Percentiles rank a stretch among this genome's conserved stretches.
phyloP scores from a whole-genome alignment of 495 filamentous ascomycete genomes.

The Neurospora sp. region DNA sequence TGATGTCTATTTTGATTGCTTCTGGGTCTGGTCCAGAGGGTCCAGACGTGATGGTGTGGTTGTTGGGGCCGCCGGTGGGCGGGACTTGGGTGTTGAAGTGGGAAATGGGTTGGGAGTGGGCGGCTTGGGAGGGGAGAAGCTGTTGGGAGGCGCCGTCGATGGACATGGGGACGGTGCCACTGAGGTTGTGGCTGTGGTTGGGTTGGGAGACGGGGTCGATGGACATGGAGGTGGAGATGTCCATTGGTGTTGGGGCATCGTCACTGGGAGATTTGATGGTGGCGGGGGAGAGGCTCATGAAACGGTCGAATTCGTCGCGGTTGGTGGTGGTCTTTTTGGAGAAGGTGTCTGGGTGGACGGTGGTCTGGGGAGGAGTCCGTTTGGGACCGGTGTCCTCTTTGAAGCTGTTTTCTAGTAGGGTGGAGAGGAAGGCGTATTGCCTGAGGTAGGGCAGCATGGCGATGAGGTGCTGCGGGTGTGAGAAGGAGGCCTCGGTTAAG shows the following conservation, averaged over 20 bases:
- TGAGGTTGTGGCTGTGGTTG: constrained; percentile 34
- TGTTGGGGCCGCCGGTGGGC: neutral
- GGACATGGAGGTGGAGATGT: neutral
- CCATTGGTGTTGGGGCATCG: neutral
- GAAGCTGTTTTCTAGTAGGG: constrained; percentile 54
- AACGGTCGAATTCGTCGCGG: constrained; percentile 22
- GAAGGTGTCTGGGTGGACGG: neutral
- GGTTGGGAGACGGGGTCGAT: neutral
- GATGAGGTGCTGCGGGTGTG: constrained; percentile 76
- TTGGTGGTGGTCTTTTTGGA: constrained; percentile 11
- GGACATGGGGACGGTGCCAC: constrained; percentile 22
- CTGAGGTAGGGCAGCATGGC: constrained; percentile 64
- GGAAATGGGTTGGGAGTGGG: neutral
- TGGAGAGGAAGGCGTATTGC: constrained; percentile 63
- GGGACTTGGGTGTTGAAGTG: neutral
- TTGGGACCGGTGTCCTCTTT: constrained; percentile 5
- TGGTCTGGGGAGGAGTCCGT: neutral
- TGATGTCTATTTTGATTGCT: constrained; percentile 36
- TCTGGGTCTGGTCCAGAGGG: neutral
- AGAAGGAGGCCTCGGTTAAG: constrained; percentile 66
- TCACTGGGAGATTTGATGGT: neutral
- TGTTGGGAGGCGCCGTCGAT: neutral
- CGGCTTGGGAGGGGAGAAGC: neutral
- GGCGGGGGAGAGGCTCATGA: constrained; percentile 16
- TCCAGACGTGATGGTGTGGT: neutral